Evolutionary conservation across 2,329 filamentous ascomycete genomes (phyloP).

Genomic region (Xylariomycetidae sp.): DNA sequence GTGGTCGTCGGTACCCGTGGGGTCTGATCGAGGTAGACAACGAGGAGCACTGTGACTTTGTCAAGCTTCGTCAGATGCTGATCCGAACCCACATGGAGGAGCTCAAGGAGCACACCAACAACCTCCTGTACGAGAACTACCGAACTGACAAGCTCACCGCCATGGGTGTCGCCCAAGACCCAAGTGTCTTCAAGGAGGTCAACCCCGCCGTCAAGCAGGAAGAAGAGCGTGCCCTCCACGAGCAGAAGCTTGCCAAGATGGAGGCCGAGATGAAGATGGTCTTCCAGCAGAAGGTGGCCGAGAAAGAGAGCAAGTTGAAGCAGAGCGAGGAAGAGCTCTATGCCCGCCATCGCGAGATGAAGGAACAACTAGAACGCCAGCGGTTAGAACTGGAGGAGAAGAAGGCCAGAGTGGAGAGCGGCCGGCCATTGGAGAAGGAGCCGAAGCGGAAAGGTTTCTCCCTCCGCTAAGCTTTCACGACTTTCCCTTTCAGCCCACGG

Average conservation of each 20-base stretch:
- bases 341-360: constrained; percentile 98
- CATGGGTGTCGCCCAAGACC: constrained; percentile 98
- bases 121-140: constrained; percentile 98
- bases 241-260: constrained; percentile 99
- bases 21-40: constrained; percentile 99
- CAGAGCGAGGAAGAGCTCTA: constrained; percentile 99
- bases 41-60: constrained; percentile 99
- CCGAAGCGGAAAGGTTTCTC: constrained; percentile 99
- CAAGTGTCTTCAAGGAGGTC: constrained; percentile 99
- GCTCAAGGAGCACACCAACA: constrained; percentile 99
- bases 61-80: constrained; percentile 99
- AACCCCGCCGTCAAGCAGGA: constrained; percentile 99
- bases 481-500: constrained; percentile 35
- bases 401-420: constrained; percentile 92
- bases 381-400: constrained; percentile 95
- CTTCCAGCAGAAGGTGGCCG: constrained; percentile 99
- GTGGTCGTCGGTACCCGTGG: constrained; percentile 95
- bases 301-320: constrained; percentile 99
- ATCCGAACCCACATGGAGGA: constrained; percentile 99
- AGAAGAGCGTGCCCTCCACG: constrained; percentile 94
- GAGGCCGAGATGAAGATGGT: constrained; percentile 99
- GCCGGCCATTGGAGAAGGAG: constrained; percentile 94
- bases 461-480: constrained; percentile 65
- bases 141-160: constrained; percentile 97
- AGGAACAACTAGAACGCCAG: constrained; percentile 96